A percentile compares a stretch with the other conserved stretches of the same genome.
These are phyloP conservation scores for Vicia sativa DNA, from an alignment of 306 rosid species.

Conservation along the genomic window DNA sequence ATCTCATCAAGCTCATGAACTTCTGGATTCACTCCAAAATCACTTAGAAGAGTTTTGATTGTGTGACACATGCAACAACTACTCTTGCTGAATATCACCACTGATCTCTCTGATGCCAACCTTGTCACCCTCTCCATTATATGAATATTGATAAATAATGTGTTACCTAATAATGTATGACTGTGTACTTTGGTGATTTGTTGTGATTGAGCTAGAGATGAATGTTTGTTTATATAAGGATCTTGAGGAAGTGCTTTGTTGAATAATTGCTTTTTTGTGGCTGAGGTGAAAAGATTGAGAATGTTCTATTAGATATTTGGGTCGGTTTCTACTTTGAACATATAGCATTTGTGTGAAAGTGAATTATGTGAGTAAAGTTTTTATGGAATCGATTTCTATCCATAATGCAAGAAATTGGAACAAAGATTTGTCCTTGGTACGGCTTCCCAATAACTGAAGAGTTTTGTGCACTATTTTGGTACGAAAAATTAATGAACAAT, in stretches of 20 bases:
- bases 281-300: constrained; percentile 38
- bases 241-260: constrained; percentile 33
- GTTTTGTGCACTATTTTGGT: constrained; percentile 2
- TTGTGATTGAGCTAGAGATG: constrained; percentile 33
- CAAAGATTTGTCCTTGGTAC: constrained; percentile 59
- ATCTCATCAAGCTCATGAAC: constrained; percentile 89
- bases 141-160: constrained; percentile 3
- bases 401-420: constrained; percentile 40
- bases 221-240: constrained; percentile 54
- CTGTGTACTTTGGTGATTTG: constrained; percentile 34
- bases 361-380: constrained; percentile 32
- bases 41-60: constrained; percentile 69
- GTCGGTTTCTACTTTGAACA: constrained; percentile 44
- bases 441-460: constrained; percentile 39
- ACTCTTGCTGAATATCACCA: constrained; percentile 92
- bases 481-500: constrained; percentile 9
- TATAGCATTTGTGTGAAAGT: constrained; percentile 41
- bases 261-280: constrained; percentile 20
- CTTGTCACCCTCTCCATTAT: constrained; percentile 70
- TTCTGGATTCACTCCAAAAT: constrained; percentile 79
- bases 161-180: constrained; percentile 5
- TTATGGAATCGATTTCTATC: constrained; percentile 45
- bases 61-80: constrained; percentile 87
- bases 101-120: constrained; percentile 82
- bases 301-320: constrained; percentile 56